Evolutionary conservation across 768 basidiomycete species (phyloP), one percentile per base, ranked within the genome.

Genomic region (Leccinum rimulosum): DNA sequence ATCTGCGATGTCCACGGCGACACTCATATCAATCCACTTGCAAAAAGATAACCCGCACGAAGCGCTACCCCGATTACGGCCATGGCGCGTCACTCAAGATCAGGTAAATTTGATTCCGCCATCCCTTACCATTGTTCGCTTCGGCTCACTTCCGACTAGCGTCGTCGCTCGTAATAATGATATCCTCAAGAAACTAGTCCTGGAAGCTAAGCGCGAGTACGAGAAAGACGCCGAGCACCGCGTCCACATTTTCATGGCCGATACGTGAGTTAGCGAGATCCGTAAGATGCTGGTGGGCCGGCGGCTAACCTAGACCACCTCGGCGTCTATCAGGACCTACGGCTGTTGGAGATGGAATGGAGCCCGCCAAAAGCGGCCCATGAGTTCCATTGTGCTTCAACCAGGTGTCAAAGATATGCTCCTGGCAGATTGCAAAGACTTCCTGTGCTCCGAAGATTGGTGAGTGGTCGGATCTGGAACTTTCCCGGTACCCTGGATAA

Each of bases 331-430:
- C 63, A 89, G 88, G 50, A 82, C 86, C 9, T 88, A 88, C 66
- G 82, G 81, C 2, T 85, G 86, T 66, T 95, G 93, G 93, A 80
- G 90, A 57, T 93, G 90, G 88, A 93, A 91, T 65, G 92, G 91
- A 47, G 89, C 91, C 6, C 82, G 91, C 52, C 89, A 93, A 67
- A 95, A 95, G 73, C 82, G 92, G 33, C 92, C 93, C 0, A 88
- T 95, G 87, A 90, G 88, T 66, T 93, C 91, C n/a, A 93, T 95
- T 61, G 91, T 94, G 14, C 80, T 94, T 11, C 91, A 93, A 65
- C 90, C 91, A 4, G 91, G 89, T 47, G 90, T 93, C 9, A 93
- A 93, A 68, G 93, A 94, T 70, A 94, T 94, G 91, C 84, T 93
- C 58, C 76, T 93, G 25, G 83, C 86, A 10, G 92, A 95, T 72